These are phyloP conservation scores for Oryza brachyantha DNA, from an alignment of 176 grass and related monocot genomes.

Conservation along the genomic window DNA sequence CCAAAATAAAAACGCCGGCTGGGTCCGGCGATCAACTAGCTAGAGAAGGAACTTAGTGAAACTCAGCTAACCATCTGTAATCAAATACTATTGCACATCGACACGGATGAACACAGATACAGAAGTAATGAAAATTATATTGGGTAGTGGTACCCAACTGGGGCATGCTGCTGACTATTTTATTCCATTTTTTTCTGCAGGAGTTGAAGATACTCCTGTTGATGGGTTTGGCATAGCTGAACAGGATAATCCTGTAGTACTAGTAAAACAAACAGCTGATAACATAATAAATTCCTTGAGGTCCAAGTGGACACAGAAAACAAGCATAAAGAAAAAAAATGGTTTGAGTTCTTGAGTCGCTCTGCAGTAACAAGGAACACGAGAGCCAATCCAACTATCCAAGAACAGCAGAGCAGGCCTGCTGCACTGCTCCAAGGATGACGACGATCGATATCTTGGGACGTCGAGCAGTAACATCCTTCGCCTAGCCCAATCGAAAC, in stretches of 20 bases:
- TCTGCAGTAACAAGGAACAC: too few relatives aligned
- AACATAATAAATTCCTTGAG: slow-evolving; percentile 1
- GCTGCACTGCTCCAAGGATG: too few relatives aligned
- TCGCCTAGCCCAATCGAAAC: too few relatives aligned
- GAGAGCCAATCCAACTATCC: too few relatives aligned
- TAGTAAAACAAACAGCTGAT: not conserved
- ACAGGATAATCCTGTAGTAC: not conserved
- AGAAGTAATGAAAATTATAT: not conserved
- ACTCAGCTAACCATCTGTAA: not conserved
- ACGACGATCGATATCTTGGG: too few relatives aligned
- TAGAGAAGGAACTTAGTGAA: too few relatives aligned
- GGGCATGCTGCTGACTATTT: not conserved
- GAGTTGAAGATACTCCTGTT: not conserved
- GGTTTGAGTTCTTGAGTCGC: too few relatives aligned
- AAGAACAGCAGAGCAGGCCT: not conserved
- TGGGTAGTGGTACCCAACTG: not conserved
- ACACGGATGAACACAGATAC: not conserved
- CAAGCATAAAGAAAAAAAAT: slow-evolving; percentile 1
- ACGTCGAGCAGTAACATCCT: too few relatives aligned
- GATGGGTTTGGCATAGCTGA: not conserved
- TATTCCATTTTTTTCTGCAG: too few relatives aligned
- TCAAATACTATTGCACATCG: not conserved
- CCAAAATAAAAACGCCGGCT: too few relatives aligned
- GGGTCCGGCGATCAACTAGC: too few relatives aligned
- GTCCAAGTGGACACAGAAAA: not conserved